Base-by-base conservation (phyloP, 2,329 filamentous ascomycete species). In the Diaporthe longicolla region DNA sequence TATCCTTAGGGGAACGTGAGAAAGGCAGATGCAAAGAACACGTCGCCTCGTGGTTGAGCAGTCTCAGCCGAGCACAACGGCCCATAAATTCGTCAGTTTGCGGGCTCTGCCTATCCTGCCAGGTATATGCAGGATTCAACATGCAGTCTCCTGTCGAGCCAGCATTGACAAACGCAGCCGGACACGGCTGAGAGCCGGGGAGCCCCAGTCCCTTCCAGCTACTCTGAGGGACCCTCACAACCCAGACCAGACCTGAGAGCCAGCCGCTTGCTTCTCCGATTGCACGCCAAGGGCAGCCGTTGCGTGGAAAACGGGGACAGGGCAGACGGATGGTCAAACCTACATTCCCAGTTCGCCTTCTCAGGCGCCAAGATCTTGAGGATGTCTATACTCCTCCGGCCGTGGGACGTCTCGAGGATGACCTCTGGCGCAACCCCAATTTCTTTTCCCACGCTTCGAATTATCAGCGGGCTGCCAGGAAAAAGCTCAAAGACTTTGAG, bases 331-430 rank as follows among this genome's bases (percentile, higher is more conserved):
- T 26, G 29, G 21, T 40, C 52, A 54, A 43, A 90, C 94, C 85
- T 85, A 97, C 95, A 98, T 77, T 98, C 95, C 95, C 94, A 96
- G 79, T 93, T 98, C 55, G 97, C 97, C 81, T 95, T 94, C 78
- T 94, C 92, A 21, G 95, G 93, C 76, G 94, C 92, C 74, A 98
- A 90, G 37, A 95, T 86, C 81, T 90, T 90, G 74, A 99, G 88
- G 3, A 93, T 91, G 79, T 99, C 97, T 79, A 98, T 98, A 77
- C 92, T 95, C 74, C 97, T 88, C 74, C 96, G 91, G 76, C 97
- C 97, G 83, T 99, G 97, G 7, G 95, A 98, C 13, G 95, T 97
- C 79, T 94, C 89, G 35, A 98, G 89, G 79, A 99, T 98, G 59
- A 93, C 90, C 63, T 92, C 88, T n/a, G 94, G 94, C 77, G 94